Evolutionary conservation across 805 yeast genomes (phyloP).

Genomic region (Candida palmyrensis): DNA sequence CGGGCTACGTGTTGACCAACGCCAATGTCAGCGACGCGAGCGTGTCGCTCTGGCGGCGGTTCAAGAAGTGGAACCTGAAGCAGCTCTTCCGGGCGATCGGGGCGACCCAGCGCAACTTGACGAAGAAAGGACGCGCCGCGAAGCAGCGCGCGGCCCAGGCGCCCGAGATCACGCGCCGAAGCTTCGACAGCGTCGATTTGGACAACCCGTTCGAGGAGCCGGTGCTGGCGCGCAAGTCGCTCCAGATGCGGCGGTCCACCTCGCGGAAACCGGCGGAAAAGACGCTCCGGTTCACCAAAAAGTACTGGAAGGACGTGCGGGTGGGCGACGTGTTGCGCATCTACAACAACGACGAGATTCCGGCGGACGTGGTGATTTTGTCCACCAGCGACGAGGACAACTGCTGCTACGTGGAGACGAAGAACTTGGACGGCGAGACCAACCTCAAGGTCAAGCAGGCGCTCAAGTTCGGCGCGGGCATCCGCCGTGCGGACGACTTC

Average conservation of each 20-base stretch:
- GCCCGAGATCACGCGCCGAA: slow-evolving; percentile 16
- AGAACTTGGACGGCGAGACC: slow-evolving; percentile 44
- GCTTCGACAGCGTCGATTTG: slow-evolving; percentile 28
- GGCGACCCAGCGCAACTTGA: slow-evolving; percentile 22
- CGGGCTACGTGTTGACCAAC: slow-evolving; percentile 33
- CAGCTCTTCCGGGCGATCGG: slow-evolving; percentile 22
- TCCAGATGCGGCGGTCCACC: slow-evolving; percentile 13
- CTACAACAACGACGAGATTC: slow-evolving; percentile 67
- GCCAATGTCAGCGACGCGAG: slow-evolving; percentile 59
- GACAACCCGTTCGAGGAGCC: slow-evolving; percentile 11
- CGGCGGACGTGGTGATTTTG: slow-evolving; percentile 67
- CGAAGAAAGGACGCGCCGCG: slow-evolving; percentile 31
- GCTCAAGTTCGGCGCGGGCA: slow-evolving; percentile 52
- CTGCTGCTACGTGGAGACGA: slow-evolving; percentile 56
- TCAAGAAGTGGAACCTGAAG: slow-evolving; percentile 49
- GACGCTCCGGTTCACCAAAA: slow-evolving; percentile 25
- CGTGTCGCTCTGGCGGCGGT: slow-evolving; percentile 62
- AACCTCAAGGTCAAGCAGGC: slow-evolving; percentile 75
- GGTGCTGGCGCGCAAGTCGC: slow-evolving; percentile 9
- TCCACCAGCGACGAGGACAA: slow-evolving; percentile 69
- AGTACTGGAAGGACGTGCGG: slow-evolving; percentile 63
- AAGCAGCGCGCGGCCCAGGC: slow-evolving; percentile 16
- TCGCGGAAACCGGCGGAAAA: slow-evolving; percentile 8
- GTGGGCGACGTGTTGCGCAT: slow-evolving; percentile 73
- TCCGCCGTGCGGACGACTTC: slow-evolving; percentile 33